Conservation (phyloP, 441 rosid species). For the Corymbia citriodora region DNA sequence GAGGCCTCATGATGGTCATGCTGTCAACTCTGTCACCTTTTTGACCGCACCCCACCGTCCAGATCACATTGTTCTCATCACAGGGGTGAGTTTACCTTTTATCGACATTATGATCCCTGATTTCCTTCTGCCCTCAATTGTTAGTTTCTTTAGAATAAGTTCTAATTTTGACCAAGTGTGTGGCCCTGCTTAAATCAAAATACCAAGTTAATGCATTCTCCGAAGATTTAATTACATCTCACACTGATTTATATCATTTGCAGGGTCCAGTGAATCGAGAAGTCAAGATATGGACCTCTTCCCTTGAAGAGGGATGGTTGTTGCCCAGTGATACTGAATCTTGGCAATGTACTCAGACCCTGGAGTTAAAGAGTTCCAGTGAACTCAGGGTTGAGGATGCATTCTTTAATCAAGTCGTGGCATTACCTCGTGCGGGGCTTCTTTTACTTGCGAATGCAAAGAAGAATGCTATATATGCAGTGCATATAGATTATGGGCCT, state of each 20-base stretch:
- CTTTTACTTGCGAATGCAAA: constrained; percentile 86
- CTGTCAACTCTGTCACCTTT: constrained; percentile 74
- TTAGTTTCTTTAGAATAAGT: neutral
- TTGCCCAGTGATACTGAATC: constrained; percentile 66
- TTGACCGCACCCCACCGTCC: constrained; percentile 73
- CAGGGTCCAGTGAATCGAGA: constrained; percentile 86
- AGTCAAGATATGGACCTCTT: constrained; percentile 79
- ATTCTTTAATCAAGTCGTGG: constrained; percentile 83
- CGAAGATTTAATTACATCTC: neutral
- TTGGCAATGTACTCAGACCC: constrained; percentile 78
- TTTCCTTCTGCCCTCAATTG: neutral
- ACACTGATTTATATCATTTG: neutral
- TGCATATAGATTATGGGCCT: constrained; percentile 75
- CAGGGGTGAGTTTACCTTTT: constrained; percentile 49
- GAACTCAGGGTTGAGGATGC: constrained; percentile 55
- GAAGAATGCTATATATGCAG: constrained; percentile 85
- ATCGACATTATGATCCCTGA: neutral
- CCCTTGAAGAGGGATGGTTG: constrained; percentile 85
- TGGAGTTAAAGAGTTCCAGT: constrained; percentile 65
- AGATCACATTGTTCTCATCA: constrained; percentile 78
- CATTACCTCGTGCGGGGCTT: constrained; percentile 63
- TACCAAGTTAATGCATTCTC: neutral
- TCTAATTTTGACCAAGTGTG: neutral
- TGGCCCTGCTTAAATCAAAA: neutral
- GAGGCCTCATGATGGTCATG: constrained; percentile 82